Percentiles rank a stretch among this genome's conserved stretches.
These are phyloP conservation scores for Austropuccinia psidii DNA, from an alignment of 1,284 basidiomycete species.

Conservation along the genomic window DNA sequence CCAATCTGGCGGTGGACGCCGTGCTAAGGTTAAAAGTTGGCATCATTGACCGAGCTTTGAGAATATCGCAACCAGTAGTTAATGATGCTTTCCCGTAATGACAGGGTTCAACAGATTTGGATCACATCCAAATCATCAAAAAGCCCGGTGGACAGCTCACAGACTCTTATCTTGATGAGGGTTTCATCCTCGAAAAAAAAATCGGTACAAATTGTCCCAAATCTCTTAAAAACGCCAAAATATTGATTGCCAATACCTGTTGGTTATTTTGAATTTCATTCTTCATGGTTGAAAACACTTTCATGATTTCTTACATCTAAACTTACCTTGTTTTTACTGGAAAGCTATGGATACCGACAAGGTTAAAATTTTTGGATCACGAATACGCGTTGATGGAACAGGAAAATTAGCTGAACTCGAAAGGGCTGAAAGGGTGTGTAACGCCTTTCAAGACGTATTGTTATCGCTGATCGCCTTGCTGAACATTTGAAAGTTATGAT, in stretches of 20 bases:
- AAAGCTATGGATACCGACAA: conserved; percentile 99
- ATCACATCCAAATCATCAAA: conserved; percentile 99
- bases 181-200: conserved; percentile 96
- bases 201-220: conserved; percentile 95
- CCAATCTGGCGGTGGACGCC: conserved; percentile 94
- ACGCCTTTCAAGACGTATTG: background rate
- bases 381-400: conserved; percentile 89
- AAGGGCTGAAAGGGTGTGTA: conserved; percentile 71
- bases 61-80: no score
- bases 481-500: background rate
- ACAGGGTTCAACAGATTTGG: conserved; percentile 87
- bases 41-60: no score
- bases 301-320: background rate
- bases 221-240: conserved; percentile 87
- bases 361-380: conserved; percentile 97
- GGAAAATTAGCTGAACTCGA: conserved; percentile 96
- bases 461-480: background rate
- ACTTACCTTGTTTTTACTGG: background rate
- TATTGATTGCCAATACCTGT: conserved; percentile 96
- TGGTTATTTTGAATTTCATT: conserved; percentile 44
- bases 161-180: conserved; percentile 96
- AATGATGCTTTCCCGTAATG: background rate
- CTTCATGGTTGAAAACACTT: background rate
- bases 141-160: conserved; percentile 97
- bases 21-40: conserved; percentile 80